Percentiles rank a stretch among this genome's conserved stretches.
Conservation (phyloP, 352 stramenopile species). For the Globisporangium polare region DNA sequence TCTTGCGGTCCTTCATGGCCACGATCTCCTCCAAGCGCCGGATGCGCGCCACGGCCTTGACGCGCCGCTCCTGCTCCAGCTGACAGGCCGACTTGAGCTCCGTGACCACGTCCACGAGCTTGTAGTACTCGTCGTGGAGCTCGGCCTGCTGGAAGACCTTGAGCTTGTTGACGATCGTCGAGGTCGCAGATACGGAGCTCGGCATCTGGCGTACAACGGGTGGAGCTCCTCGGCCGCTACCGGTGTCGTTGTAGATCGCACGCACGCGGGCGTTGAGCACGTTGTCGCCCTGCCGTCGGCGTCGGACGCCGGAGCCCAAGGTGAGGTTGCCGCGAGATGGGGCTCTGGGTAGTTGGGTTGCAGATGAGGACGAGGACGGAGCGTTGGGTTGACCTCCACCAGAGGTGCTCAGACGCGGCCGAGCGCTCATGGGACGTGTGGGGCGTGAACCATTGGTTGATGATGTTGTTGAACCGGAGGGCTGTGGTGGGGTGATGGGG, state of each 20-base stretch:
- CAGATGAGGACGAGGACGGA: neutral
- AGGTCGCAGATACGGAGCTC: conserved; percentile 19
- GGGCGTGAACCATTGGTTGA: conserved; percentile 7
- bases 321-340: conserved; percentile 4
- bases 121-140: conserved; percentile 59
- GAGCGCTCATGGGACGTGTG: conserved; percentile 40
- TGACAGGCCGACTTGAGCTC: conserved; percentile 45
- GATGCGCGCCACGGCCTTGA: conserved; percentile 45
- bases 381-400: too few relatives aligned
- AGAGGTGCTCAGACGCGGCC: conserved; percentile 20
- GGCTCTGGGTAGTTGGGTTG: conserved; percentile 4
- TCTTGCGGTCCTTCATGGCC: conserved; percentile 65
- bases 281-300: conserved; percentile 35
- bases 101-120: conserved; percentile 44
- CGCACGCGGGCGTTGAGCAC: conserved; percentile 39
- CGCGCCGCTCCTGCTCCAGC: conserved; percentile 43
- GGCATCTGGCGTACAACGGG: conserved; percentile 18
- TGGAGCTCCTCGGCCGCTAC: conserved; percentile 11
- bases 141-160: conserved; percentile 52
- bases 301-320: conserved; percentile 18
- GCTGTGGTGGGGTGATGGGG: neutral
- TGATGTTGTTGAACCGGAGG: neutral
- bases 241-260: conserved; percentile 44
- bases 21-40: conserved; percentile 62
- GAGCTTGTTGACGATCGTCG: conserved; percentile 30